Evolutionary conservation across 2,329 filamentous ascomycete genomes (phyloP).

Genomic region (Aspergillus sojae): DNA sequence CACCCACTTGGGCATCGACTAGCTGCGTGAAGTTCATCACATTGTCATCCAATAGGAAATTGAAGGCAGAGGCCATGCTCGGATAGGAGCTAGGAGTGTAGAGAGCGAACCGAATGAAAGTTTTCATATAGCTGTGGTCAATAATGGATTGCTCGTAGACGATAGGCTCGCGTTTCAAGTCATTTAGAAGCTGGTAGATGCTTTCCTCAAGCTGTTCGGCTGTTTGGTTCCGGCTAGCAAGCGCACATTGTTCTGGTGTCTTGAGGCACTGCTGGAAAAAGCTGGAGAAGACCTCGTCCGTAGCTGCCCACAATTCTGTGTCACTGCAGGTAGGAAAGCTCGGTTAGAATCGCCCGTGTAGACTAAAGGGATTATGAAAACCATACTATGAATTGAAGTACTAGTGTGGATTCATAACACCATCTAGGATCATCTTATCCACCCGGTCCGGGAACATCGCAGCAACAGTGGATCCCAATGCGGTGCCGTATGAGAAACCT

Average conservation of each 20-base stretch:
- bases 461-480: slow-evolving; percentile 32
- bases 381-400: slow-evolving; percentile 12
- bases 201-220: background rate
- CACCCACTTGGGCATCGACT: background rate
- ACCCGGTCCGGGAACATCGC: slow-evolving; percentile 46
- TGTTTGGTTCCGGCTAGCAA: background rate
- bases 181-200: background rate
- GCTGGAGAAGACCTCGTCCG: background rate
- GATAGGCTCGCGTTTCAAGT: background rate
- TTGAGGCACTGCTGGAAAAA: background rate
- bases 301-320: background rate
- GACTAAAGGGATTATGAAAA: too few species aligned
- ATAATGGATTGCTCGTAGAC: background rate
- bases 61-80: background rate
- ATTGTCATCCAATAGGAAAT: background rate
- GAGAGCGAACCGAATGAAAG: background rate
- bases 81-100: slow-evolving; percentile 1
- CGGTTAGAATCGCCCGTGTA: background rate
- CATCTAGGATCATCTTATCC: slow-evolving; percentile 43
- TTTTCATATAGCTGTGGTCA: background rate
- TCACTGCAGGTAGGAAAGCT: background rate
- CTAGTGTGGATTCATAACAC: slow-evolving; percentile 30
- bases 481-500: slow-evolving; percentile 28
- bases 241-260: background rate
- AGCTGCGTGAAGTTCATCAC: background rate